Conservation (phyloP, 2,329 filamentous ascomycete genomes). For the Colletotrichum plurivorum region DNA sequence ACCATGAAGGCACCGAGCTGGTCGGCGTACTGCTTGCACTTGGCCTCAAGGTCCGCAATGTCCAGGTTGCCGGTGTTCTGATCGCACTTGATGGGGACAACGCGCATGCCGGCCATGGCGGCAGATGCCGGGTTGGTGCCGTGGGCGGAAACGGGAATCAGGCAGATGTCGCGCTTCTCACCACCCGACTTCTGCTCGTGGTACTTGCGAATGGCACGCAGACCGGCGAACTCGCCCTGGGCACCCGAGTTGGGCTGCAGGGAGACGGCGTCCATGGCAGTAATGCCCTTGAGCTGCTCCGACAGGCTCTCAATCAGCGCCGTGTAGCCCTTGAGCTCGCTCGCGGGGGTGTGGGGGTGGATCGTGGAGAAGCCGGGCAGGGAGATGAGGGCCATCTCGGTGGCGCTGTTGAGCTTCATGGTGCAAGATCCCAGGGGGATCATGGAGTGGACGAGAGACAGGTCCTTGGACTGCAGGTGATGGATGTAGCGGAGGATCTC, state of each 20-base stretch:
- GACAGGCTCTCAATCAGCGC: conserved; percentile 81
- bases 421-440: conserved; percentile 97
- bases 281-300: conserved; percentile 83
- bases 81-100: conserved; percentile 93
- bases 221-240: conserved; percentile 93
- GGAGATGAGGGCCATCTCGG: conserved; percentile 91
- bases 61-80: conserved; percentile 90
- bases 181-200: conserved; percentile 72
- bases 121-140: conserved; percentile 97
- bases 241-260: conserved; percentile 96
- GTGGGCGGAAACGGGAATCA: conserved; percentile 95
- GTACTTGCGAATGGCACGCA: conserved; percentile 89
- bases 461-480: conserved; percentile 92
- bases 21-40: conserved; percentile 89
- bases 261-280: conserved; percentile 90
- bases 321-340: conserved; percentile 77
- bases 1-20: conserved; percentile 95
- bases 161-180: conserved; percentile 87
- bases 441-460: conserved; percentile 97
- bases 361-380: conserved; percentile 82
- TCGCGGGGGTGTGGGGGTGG: conserved; percentile 82
- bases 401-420: conserved; percentile 97
- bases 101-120: conserved; percentile 95
- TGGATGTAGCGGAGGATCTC: conserved; percentile 94
- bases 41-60: conserved; percentile 85